Evolutionary conservation across 352 stramenopile genomes (phyloP), one percentile per base, ranked within the genome.

Genomic region (Phytopythium oedochilum): DNA sequence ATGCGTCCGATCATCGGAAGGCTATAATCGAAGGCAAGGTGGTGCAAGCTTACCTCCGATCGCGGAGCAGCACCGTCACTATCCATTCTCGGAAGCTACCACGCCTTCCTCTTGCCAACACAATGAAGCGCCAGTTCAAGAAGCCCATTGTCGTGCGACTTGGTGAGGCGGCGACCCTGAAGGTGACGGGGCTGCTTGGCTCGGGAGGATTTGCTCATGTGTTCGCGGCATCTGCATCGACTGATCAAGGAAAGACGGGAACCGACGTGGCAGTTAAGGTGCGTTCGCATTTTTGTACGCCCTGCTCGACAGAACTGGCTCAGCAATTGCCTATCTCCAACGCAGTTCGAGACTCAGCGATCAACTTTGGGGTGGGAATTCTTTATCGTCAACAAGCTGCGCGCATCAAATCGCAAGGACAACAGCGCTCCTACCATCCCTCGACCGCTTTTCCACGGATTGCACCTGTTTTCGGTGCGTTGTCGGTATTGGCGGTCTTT

Each of bases 361-460:
- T 70, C 70, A 17, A 89, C 89, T 53, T 46, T 95, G 38, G 65
- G 69, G n/a, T 95, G 86, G 86, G 86, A 95, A 45, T 83, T 88
- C 34, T 92, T 82, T 53, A 68, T 92, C 28, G 78, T 75, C 29
- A 72, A 86, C 61, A 75, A 74, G 47, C 67, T 86, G 43, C 28
- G n/a, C 2, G 25, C 18, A 39, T 40, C 2, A 4, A 4, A 17
- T 39, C 18, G 45, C 17, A 25, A 39, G 5, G 23, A 25, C 34
- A 44, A 17, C 9, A 45, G 20, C 23, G 7, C 18, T 40, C 23
- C 34, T 44, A 22, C 49, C 2, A 20, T 55, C 7, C 49, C 49
- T 55, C 49, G 49, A 28, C 49, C 47, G 58, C 22, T 48, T 10
- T 59, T 38, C 35, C 25, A 40, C 50, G 57, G 68, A 14, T 63